These are phyloP conservation scores for Apiotrichum domesticum DNA, from an alignment of 1,284 basidiomycete species.

Conservation along the genomic window DNA sequence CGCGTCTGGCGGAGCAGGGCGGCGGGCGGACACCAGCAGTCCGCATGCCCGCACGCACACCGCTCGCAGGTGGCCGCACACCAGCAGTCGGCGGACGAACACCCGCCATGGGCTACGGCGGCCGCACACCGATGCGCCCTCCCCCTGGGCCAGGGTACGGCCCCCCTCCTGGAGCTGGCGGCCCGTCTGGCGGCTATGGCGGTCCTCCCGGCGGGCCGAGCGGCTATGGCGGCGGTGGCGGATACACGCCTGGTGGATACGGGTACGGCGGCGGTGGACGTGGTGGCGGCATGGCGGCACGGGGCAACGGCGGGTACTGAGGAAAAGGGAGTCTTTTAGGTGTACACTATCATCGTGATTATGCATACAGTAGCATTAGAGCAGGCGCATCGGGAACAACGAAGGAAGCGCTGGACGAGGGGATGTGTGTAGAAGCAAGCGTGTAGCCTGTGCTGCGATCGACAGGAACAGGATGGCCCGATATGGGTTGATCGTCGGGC, in stretches of 20 bases:
- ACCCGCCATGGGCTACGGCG: conserved; percentile 9
- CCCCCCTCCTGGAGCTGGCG: neutral
- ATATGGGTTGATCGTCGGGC: too few relatives aligned
- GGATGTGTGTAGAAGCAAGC: too few relatives aligned
- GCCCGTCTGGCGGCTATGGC: neutral
- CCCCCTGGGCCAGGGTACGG: neutral
- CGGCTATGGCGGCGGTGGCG: neutral
- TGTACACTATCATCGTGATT: neutral
- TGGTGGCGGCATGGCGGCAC: conserved; percentile 8
- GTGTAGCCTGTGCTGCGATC: too few relatives aligned
- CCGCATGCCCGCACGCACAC: conserved; percentile 45
- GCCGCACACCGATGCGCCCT: conserved; percentile 8
- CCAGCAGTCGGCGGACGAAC: conserved; percentile 50
- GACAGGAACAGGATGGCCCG: too few relatives aligned
- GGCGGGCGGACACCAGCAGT: conserved; percentile 72
- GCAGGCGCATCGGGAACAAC: too few relatives aligned
- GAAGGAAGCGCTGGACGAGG: too few relatives aligned
- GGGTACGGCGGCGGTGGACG: neutral
- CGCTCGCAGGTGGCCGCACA: conserved; percentile 54
- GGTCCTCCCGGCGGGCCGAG: neutral
- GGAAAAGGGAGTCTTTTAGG: neutral
- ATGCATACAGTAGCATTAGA: neutral
- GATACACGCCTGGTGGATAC: neutral
- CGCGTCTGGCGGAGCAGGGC: conserved; percentile 29
- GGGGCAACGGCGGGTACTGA: conserved; percentile 1